Evolutionary conservation across 139 green algal species (phyloP).

Genomic region (Dunaliella sp.): DNA sequence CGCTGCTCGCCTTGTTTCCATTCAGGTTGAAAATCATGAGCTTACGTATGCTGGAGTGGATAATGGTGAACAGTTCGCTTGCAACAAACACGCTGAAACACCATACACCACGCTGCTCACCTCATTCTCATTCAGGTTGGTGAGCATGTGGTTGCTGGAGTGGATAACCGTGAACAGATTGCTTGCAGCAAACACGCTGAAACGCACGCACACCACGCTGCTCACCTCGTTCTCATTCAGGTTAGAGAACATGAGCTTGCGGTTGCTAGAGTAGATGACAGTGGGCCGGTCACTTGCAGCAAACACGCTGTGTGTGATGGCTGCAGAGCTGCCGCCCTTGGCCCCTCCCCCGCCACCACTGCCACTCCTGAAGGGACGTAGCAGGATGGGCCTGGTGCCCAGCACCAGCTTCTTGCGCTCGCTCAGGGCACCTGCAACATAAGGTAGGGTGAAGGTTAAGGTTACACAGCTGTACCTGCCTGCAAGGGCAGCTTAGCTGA

Average conservation of each 20-base stretch:
- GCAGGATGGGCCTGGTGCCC: constrained; percentile 89
- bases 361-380: constrained; percentile 65
- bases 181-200: constrained; percentile 83
- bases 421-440: constrained; percentile 37
- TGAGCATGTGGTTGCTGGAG: constrained; percentile 80
- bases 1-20: constrained; percentile 70
- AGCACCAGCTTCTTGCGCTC: constrained; percentile 83
- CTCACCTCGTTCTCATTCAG: constrained; percentile 91
- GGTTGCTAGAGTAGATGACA: constrained; percentile 86
- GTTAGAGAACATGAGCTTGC: constrained; percentile 95
- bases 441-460: too few relatives aligned
- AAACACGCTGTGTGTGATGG: constrained; percentile 70
- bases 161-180: constrained; percentile 94
- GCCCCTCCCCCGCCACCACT: constrained; percentile 3
- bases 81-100: constrained; percentile 96
- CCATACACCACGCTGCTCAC: constrained; percentile 39
- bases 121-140: constrained; percentile 94
- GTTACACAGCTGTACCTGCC: too few relatives aligned
- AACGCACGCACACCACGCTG: not conserved
- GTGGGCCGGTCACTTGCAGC: constrained; percentile 92
- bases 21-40: constrained; percentile 95
- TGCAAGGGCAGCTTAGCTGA: too few relatives aligned
- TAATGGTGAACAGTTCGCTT: constrained; percentile 87
- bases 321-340: not conserved
- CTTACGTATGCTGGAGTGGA: constrained; percentile 86